Conservation (phyloP, 2,329 filamentous ascomycete species). For the Lanzia echinophila region DNA sequence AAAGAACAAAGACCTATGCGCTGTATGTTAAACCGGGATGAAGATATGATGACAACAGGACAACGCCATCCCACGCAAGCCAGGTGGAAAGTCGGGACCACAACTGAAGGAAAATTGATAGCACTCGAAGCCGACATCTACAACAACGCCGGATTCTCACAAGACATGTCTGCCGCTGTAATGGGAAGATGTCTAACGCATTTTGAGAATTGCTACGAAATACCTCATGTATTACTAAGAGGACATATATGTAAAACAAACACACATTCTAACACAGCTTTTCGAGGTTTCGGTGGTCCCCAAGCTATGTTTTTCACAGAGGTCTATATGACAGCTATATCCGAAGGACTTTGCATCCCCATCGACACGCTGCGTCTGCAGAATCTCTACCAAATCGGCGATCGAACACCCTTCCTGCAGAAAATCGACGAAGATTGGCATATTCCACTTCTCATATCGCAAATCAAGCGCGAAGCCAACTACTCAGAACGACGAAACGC, state of each 20-base stretch:
- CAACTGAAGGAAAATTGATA: slow-evolving; percentile 80
- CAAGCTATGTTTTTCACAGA: slow-evolving; percentile 94
- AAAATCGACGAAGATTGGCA: slow-evolving; percentile 74
- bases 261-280: slow-evolving; percentile 75
- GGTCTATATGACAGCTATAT: slow-evolving; percentile 79
- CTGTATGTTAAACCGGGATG: slow-evolving; percentile 92
- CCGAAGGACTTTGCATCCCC: slow-evolving; percentile 75
- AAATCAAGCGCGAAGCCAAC: slow-evolving; percentile 67
- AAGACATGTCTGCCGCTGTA: slow-evolving; percentile 59
- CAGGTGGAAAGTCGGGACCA: slow-evolving; percentile 86
- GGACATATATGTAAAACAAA: slow-evolving; percentile 89
- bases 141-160: slow-evolving; percentile 79
- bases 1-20: slow-evolving; percentile 76
- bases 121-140: slow-evolving; percentile 84
- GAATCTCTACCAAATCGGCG: slow-evolving; percentile 75
- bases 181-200: slow-evolving; percentile 80
- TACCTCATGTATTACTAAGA: slow-evolving; percentile 76
- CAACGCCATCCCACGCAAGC: slow-evolving; percentile 88
- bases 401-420: slow-evolving; percentile 86
- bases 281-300: slow-evolving; percentile 89
- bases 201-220: slow-evolving; percentile 77
- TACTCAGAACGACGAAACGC: slow-evolving; percentile 63
- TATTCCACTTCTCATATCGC: slow-evolving; percentile 86
- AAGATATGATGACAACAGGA: slow-evolving; percentile 85
- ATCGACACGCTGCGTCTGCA: slow-evolving; percentile 72